A percentile compares a stretch with the other conserved stretches of the same genome.
phyloP scores from a whole-genome alignment of 768 basidiomycete species.

The Gloeostereum incarnatum region DNA sequence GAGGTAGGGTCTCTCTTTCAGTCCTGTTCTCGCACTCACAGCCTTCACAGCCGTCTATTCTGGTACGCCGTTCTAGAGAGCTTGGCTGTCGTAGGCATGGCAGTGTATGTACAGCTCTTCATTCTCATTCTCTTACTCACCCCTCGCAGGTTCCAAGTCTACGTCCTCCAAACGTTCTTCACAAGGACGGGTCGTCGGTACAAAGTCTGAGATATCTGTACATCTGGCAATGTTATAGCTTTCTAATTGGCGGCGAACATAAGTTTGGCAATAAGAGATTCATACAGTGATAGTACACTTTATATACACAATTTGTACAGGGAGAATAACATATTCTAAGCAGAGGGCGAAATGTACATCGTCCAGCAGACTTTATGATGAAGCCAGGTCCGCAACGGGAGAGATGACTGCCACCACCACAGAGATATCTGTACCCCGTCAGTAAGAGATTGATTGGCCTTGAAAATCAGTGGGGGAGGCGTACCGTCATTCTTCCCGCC shows the following conservation, averaged over 20 bases:
- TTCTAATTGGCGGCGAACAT: too few species aligned
- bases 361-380: too few species aligned
- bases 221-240: not conserved
- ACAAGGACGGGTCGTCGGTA: constrained; percentile 86
- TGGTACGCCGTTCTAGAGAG: constrained; percentile 89
- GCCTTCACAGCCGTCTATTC: constrained; percentile 61
- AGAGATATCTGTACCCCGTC: constrained; percentile 22
- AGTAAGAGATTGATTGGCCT: not conserved
- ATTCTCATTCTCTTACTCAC: constrained; percentile 6
- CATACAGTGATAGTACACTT: too few species aligned
- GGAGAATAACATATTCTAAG: too few species aligned
- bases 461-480: constrained; percentile 6
- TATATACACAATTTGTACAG: too few species aligned
- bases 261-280: too few species aligned
- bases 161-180: constrained; percentile 93
- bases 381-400: constrained; percentile 10
- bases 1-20: constrained; percentile 41
- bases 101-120: constrained; percentile 53
- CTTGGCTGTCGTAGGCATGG: constrained; percentile 74
- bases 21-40: not conserved
- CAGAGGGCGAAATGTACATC: too few species aligned
- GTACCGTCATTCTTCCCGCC: constrained; percentile 85
- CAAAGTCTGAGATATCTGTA: constrained; percentile 54
- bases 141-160: constrained; percentile 68
- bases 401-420: constrained; percentile 29